Percentiles rank a stretch among this genome's conserved stretches.
Evolutionary conservation across 176 grass and related monocot genomes (phyloP).

Genomic region (Cenchrus americanus): DNA sequence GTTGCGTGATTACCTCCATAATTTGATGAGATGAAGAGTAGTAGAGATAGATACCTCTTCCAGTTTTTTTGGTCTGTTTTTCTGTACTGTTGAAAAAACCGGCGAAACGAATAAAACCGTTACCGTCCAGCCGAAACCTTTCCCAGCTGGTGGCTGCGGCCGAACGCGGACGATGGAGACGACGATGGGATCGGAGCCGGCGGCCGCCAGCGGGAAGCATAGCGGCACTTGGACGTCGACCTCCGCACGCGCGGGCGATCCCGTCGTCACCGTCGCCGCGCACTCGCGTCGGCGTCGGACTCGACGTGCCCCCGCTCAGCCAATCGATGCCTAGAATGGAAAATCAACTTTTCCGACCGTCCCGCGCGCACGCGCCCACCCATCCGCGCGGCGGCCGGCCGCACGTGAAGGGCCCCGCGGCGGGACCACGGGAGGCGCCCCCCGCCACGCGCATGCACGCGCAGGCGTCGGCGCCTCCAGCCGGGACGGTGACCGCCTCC

Average conservation of each 20-base stretch:
- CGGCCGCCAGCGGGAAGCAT: conserved; percentile 4
- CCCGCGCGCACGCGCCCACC: background rate
- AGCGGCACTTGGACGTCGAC: background rate
- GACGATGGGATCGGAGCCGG: too few species aligned
- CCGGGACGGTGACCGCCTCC: conserved; percentile 10
- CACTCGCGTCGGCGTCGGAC: conserved; percentile 5
- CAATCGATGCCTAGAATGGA: background rate
- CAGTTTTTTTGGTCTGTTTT: background rate
- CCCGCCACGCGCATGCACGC: conserved; percentile 25
- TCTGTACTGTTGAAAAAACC: background rate
- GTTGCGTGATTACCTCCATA: background rate
- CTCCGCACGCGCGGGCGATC: background rate
- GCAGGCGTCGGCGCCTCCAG: background rate
- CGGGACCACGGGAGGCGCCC: conserved; percentile 19
- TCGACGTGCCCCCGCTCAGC: background rate
- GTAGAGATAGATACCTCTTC: background rate
- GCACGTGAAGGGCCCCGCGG: conserved; percentile 33
- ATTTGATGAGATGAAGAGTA: background rate
- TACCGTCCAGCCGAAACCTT: conserved; percentile 21
- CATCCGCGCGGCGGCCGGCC: background rate
- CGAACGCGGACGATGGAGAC: background rate
- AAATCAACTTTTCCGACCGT: background rate
- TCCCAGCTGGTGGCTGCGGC: background rate
- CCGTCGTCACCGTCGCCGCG: background rate
- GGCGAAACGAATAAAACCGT: conserved; percentile 8